Conservation (phyloP, 495 filamentous ascomycete genomes). For the Xylaria nigripes region DNA sequence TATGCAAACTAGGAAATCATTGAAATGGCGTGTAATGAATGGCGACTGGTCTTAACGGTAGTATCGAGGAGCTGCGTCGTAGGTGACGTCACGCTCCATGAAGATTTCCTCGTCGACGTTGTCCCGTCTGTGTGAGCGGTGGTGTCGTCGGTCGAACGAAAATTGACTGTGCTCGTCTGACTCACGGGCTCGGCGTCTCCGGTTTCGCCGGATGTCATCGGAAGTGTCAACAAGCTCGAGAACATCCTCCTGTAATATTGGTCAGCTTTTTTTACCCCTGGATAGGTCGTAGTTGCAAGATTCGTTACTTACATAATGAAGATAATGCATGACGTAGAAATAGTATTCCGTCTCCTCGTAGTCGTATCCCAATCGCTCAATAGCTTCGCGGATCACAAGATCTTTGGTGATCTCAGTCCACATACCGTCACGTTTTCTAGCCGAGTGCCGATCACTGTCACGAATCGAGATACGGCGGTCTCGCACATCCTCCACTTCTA, state of each 20-base stretch:
- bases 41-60: constrained; percentile 17
- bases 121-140: constrained; percentile 27
- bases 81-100: constrained; percentile 50
- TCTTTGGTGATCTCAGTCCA: constrained; percentile 99
- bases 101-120: constrained; percentile 48
- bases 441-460: constrained; percentile 18
- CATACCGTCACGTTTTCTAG: constrained; percentile 54
- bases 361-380: constrained; percentile 75
- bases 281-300: not conserved
- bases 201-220: constrained; percentile 68
- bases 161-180: constrained; percentile 66
- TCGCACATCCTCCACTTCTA: constrained; percentile 38
- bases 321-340: constrained; percentile 89
- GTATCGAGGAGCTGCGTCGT: constrained; percentile 34
- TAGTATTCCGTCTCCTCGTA: constrained; percentile 85
- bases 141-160: constrained; percentile 58
- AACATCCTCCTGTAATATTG: constrained; percentile 66
- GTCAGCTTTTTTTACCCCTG: constrained; percentile 14
- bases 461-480: constrained; percentile 38
- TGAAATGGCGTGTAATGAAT: not conserved
- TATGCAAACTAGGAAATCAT: not conserved
- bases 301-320: constrained; percentile 65
- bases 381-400: constrained; percentile 77
- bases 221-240: constrained; percentile 71
- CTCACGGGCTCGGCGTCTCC: constrained; percentile 68